Percentiles rank a stretch among this genome's conserved stretches.
Conservation (phyloP, 2,329 filamentous ascomycete genomes). For the Fusarium armeniacum region DNA sequence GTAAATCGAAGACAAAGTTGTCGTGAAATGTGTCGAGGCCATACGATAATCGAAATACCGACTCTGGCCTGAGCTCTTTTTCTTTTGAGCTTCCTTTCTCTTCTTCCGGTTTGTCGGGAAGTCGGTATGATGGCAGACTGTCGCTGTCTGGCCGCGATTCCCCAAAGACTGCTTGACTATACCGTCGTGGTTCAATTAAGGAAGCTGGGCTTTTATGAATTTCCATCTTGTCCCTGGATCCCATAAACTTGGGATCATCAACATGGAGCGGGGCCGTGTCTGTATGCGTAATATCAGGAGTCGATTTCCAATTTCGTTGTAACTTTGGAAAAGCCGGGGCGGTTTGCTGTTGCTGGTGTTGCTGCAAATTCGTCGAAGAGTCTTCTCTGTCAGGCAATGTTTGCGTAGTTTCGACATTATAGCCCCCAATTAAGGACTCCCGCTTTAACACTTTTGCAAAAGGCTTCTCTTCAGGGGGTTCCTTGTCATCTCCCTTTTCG, state of each 20-base stretch:
- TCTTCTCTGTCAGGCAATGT: neutral
- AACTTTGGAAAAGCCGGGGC: accelerated
- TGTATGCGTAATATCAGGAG: no score
- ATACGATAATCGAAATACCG: accelerated
- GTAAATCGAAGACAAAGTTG: neutral
- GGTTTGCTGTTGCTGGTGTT: neutral
- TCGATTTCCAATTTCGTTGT: neutral
- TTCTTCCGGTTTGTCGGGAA: neutral
- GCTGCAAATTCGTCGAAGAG: neutral
- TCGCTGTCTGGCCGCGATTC: accelerated
- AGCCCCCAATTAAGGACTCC: accelerated
- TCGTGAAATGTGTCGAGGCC: accelerated
- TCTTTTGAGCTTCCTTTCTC: accelerated
- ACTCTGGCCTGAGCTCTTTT: neutral
- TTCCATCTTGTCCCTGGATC: no score
- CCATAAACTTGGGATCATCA: no score
- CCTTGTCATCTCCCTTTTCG: accelerated
- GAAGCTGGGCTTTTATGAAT: no score
- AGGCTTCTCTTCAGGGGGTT: accelerated
- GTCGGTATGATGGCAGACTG: no score
- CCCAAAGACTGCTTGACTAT: accelerated
- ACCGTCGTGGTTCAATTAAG: accelerated
- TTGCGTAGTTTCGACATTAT: no score
- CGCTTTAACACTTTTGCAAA: accelerated
- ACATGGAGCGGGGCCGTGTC: no score